A percentile compares a stretch with the other conserved stretches of the same genome.
These are phyloP conservation scores for Prunus salicina DNA, from an alignment of 306 rosid genomes.

Conservation along the genomic window DNA sequence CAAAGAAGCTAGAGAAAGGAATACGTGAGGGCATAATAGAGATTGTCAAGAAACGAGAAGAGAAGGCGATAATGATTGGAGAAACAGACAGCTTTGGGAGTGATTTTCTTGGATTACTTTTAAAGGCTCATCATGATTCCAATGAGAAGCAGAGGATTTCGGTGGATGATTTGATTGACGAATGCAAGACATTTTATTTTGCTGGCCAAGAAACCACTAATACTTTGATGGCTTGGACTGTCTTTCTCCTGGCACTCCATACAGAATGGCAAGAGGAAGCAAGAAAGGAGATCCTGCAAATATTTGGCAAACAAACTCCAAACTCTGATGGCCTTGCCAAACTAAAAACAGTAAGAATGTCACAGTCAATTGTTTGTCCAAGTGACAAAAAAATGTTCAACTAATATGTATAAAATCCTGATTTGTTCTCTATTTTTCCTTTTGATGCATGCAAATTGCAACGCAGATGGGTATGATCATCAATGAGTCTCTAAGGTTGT, in stretches of 20 bases:
- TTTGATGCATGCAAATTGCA: background rate
- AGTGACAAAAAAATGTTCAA: background rate
- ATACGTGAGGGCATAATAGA: background rate
- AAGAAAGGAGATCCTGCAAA: conserved; percentile 10
- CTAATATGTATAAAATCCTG: background rate
- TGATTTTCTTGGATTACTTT: conserved; percentile 19
- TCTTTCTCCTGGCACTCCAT: conserved; percentile 16
- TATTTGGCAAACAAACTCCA: conserved; percentile 15
- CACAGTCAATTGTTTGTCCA: background rate
- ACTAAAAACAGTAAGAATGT: conserved; percentile 10
- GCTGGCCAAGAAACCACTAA: conserved; percentile 18
- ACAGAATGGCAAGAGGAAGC: conserved; percentile 21
- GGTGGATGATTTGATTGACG: conserved; percentile 8
- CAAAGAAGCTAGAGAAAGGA: conserved; percentile 8
- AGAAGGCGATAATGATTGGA: background rate
- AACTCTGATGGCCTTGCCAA: background rate
- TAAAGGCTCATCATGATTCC: conserved; percentile 8
- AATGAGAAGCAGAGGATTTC: background rate
- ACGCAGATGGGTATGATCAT: conserved; percentile 18
- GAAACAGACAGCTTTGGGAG: conserved; percentile 9
- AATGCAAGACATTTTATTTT: conserved; percentile 22
- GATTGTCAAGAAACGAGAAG: conserved; percentile 12
- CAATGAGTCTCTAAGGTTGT: conserved; percentile 16
- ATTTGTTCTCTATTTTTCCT: background rate
- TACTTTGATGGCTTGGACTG: conserved; percentile 16